These are phyloP conservation scores for Xylaria sp. DNA, from an alignment of 2,329 filamentous ascomycete species.

Conservation along the genomic window DNA sequence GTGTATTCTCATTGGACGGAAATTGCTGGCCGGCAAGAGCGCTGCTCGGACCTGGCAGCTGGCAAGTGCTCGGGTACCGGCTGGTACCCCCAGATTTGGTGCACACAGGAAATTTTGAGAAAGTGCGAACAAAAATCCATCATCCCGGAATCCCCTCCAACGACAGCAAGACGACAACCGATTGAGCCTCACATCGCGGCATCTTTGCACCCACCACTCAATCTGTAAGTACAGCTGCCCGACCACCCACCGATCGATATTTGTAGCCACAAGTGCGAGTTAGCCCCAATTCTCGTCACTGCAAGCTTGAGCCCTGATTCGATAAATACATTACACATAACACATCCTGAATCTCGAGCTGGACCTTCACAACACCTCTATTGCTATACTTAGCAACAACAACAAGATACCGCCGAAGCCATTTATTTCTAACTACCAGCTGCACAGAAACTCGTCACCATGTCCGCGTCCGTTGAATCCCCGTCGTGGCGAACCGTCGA, in stretches of 20 bases:
- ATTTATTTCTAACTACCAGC: conserved; percentile 38
- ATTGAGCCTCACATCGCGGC: conserved; percentile 37
- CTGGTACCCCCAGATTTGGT: conserved; percentile 34
- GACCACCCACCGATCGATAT: not conserved
- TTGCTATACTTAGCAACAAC: not conserved
- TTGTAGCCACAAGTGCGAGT: not conserved
- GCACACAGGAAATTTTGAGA: conserved; percentile 42
- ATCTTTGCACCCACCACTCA: conserved; percentile 31
- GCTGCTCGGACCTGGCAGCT: conserved; percentile 13
- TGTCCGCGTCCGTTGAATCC: conserved; percentile 76
- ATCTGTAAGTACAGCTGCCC: conserved; percentile 38
- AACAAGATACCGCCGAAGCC: not conserved
- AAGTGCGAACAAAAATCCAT: conserved; percentile 41
- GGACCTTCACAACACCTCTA: conserved; percentile 25
- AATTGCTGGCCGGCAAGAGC: not conserved
- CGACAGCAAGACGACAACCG: conserved; percentile 37
- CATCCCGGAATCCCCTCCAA: conserved; percentile 40
- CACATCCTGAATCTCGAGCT: conserved; percentile 6
- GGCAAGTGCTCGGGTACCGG: conserved; percentile 33
- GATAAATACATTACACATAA: conserved; percentile 15
- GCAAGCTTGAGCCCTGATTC: conserved; percentile 13
- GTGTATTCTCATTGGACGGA: conserved; percentile 13
- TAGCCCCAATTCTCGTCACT: not conserved
- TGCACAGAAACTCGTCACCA: conserved; percentile 30
- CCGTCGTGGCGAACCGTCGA: conserved; percentile 96